phyloP scores from a whole-genome alignment of 2,329 filamentous ascomycete genomes.

The Ophiostoma triangulosporum region DNA sequence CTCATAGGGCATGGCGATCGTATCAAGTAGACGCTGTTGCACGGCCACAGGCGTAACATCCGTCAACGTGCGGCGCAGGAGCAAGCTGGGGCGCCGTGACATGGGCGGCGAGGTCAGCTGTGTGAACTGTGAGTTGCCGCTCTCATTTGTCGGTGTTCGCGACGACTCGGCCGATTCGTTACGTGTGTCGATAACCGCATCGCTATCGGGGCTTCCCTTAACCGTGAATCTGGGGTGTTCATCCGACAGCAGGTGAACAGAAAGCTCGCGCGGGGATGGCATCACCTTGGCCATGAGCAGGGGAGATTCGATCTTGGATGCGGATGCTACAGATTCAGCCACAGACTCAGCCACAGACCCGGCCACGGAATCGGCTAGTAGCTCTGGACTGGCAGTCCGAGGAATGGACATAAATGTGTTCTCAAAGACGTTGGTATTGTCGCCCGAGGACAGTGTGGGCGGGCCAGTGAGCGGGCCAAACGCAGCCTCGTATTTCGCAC shows the following conservation, averaged over 20 bases:
- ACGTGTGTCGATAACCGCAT: background rate
- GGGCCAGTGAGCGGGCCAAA: constrained; percentile 67
- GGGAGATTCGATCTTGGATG: constrained; percentile 14
- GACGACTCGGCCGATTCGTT: constrained; percentile 36
- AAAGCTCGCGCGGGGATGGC: background rate
- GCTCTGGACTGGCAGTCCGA: constrained; percentile 31
- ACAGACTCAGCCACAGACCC: constrained; percentile 1
- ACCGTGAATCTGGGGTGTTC: background rate
- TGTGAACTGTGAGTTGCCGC: constrained; percentile 35
- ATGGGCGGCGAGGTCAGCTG: constrained; percentile 37
- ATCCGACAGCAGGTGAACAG: background rate
- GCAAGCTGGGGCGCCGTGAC: constrained; percentile 45
- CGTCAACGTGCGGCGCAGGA: constrained; percentile 72
- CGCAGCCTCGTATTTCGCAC: constrained; percentile 21
- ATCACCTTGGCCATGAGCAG: constrained; percentile 4
- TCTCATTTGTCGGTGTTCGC: constrained; percentile 42
- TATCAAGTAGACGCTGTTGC: constrained; percentile 74
- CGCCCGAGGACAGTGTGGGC: constrained; percentile 42
- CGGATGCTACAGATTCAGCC: background rate
- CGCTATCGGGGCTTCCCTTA: background rate
- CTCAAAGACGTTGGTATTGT: constrained; percentile 70
- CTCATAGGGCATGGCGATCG: constrained; percentile 68
- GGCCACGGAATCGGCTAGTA: constrained; percentile 24
- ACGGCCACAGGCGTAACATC: constrained; percentile 63
- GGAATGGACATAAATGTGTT: constrained; percentile 51